Conservation (phyloP, 768 basidiomycete species). For the Phallus indusiatus region DNA sequence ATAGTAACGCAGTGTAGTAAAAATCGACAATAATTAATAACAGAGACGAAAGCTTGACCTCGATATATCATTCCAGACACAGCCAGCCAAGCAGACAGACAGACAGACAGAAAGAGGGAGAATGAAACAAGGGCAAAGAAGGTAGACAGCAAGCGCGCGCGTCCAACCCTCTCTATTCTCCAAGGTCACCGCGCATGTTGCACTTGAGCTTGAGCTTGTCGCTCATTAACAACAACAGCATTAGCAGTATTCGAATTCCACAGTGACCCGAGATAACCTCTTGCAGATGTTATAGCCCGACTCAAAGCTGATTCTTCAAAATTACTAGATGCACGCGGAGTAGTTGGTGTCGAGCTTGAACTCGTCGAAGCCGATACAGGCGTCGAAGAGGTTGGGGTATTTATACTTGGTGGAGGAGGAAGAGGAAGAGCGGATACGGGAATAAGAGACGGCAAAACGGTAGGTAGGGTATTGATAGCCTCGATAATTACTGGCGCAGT, state of each 20-base stretch:
- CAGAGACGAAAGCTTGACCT: too few relatives aligned
- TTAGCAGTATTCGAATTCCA: constrained; percentile 25
- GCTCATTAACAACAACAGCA: not conserved
- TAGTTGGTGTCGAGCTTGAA: not conserved
- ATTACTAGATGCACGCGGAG: not conserved
- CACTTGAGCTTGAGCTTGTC: not conserved
- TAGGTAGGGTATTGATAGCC: not conserved
- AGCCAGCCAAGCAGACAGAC: not conserved
- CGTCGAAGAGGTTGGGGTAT: not conserved
- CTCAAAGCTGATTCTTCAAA: constrained; percentile 31
- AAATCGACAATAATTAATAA: too few relatives aligned
- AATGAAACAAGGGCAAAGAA: not conserved
- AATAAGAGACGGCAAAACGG: not conserved
- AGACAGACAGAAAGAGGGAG: not conserved
- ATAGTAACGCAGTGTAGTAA: too few relatives aligned
- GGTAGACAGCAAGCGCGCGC: not conserved
- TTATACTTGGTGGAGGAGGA: too few relatives aligned
- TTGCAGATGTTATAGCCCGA: constrained; percentile 65
- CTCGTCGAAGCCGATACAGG: too few relatives aligned
- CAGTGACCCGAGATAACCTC: constrained; percentile 61
- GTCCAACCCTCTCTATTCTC: too few relatives aligned
- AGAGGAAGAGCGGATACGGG: not conserved
- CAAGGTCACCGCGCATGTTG: not conserved
- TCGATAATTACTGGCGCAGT: not conserved
- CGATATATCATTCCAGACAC: too few relatives aligned